A percentile compares a stretch with the other conserved stretches of the same genome.
Conservation (phyloP, 805 yeast species). For the Naumovozyma baii region DNA sequence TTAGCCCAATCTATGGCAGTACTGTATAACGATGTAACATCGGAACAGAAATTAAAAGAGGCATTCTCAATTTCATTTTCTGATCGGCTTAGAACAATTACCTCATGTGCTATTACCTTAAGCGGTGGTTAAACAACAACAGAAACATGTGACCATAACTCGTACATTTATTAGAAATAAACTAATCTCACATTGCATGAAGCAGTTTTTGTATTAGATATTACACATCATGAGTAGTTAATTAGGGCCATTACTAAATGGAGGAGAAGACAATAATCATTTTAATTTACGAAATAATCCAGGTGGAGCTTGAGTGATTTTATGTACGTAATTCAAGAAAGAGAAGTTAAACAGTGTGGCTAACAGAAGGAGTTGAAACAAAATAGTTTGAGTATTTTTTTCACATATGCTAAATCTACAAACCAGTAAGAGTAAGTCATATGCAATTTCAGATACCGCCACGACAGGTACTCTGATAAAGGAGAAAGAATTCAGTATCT, state of each 20-base stretch:
- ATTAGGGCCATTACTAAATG: slow-evolving; percentile 44
- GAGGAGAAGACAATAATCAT: slow-evolving; percentile 76
- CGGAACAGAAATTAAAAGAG: slow-evolving; percentile 21
- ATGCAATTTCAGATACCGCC: slow-evolving; percentile 7
- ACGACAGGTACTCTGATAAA: slow-evolving; percentile 2
- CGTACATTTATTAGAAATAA: slow-evolving; percentile 68
- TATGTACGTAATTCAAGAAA: slow-evolving; percentile 51
- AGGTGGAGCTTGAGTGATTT: slow-evolving; percentile 48
- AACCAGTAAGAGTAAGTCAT: slow-evolving; percentile 1
- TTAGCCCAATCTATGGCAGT: slow-evolving; percentile 34
- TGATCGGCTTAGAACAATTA: slow-evolving; percentile 41
- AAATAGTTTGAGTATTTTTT: slow-evolving; percentile 7
- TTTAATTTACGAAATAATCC: slow-evolving; percentile 65
- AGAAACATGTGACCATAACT: slow-evolving; percentile 75
- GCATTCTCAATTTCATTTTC: slow-evolving; percentile 49
- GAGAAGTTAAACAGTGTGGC: slow-evolving; percentile 43
- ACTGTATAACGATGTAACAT: slow-evolving; percentile 14
- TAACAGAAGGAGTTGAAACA: slow-evolving; percentile 27
- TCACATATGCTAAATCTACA: slow-evolving; percentile 6
- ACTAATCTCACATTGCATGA: slow-evolving; percentile 75
- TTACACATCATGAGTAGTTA: slow-evolving; percentile 35
- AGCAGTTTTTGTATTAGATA: slow-evolving; percentile 73
- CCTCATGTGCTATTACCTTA: slow-evolving; percentile 38
- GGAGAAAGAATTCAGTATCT: neutral
- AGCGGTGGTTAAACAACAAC: slow-evolving; percentile 97